Evolutionary conservation across 225 moss, liverwort and hornwort species (phyloP).

Genomic region (Sphagnum contortum): DNA sequence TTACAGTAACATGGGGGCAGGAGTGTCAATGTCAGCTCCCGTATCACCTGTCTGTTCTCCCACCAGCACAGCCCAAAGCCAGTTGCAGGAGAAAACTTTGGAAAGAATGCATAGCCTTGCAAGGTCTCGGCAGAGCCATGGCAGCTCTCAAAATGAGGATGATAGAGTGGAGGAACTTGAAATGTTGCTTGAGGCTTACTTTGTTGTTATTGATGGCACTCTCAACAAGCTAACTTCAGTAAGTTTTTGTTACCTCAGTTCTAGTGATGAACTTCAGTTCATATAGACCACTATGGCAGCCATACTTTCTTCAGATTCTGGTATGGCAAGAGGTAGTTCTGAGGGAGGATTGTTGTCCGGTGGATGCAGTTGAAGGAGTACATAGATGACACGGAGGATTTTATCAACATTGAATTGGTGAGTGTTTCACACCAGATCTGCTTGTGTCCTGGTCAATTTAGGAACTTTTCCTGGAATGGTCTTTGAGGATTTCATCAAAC

Average conservation of each 20-base stretch:
- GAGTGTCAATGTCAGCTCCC: conserved; percentile 78
- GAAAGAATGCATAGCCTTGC: conserved; percentile 64
- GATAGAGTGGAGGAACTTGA: conserved; percentile 89
- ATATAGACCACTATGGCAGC: neutral
- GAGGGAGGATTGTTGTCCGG: conserved; percentile 4
- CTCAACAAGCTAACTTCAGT: conserved; percentile 91
- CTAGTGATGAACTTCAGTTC: too few species aligned
- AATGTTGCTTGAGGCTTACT: conserved; percentile 98
- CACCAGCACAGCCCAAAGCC: conserved; percentile 12
- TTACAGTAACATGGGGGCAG: conserved; percentile 34
- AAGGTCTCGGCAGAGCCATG: conserved; percentile 49
- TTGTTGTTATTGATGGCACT: conserved; percentile 91
- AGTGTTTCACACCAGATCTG: conserved; percentile 2
- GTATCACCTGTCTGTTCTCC: conserved; percentile 89
- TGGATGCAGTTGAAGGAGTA: conserved; percentile 79
- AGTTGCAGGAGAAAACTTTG: conserved; percentile 37
- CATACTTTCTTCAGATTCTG: neutral
- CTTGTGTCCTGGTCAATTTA: neutral
- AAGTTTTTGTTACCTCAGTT: neutral
- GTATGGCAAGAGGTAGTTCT: neutral
- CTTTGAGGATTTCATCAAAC: too few species aligned
- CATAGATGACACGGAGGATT: conserved; percentile 97
- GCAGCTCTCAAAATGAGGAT: conserved; percentile 58
- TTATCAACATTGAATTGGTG: conserved; percentile 94
- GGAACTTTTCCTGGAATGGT: neutral